Evolutionary conservation across 305 asterid genomes (phyloP), one percentile per base, ranked within the genome.

Genomic region (Euphrasia arctica): DNA sequence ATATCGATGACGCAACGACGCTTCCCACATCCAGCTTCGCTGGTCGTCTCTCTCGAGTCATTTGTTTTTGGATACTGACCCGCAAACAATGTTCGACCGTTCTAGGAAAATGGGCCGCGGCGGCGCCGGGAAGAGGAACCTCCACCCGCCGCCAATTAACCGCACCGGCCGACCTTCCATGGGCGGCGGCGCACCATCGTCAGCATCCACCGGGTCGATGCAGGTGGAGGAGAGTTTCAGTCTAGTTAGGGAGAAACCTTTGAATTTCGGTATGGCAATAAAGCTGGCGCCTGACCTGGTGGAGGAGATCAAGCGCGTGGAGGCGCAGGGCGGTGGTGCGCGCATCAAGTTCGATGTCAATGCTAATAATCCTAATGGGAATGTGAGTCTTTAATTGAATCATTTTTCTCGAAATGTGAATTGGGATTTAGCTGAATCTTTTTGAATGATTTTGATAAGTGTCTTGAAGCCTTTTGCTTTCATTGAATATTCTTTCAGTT

Each of bases 251-350:
- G 61, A 94, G n/a, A n/a, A n/a, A n/a, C n/a, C n/a, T n/a, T n/a
- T n/a, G n/a, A n/a, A n/a, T n/a, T n/a, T n/a, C n/a, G n/a, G n/a
- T n/a, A n/a, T 94, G 97, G 87, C 88, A 43, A 83, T 94, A 55
- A 79, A 85, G 77, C 79, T 94, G 76, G 78, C 85, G 48, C 95
- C 99, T 11, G 92, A 83, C 86, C 90, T 94, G 15, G 95, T 90
- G 58, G 98, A 94, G 77, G 98, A 94, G 95, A 94, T 94, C 91
- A 90, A 81, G 86, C 92, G 91, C 68, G 88, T 79, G 72, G 99
- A 88, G 87, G 81, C 83, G 9, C 82, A 80, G 64, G 98, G 99
- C 27, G 85, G 80, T 10, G 55, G 66, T 34, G 90, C 92, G 63
- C 81, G 85, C 75, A 90, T 94, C 68, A 94, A 86, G 80, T 94